Conservation (phyloP, 2,329 filamentous ascomycete genomes). For the Escovopsis weberi region DNA sequence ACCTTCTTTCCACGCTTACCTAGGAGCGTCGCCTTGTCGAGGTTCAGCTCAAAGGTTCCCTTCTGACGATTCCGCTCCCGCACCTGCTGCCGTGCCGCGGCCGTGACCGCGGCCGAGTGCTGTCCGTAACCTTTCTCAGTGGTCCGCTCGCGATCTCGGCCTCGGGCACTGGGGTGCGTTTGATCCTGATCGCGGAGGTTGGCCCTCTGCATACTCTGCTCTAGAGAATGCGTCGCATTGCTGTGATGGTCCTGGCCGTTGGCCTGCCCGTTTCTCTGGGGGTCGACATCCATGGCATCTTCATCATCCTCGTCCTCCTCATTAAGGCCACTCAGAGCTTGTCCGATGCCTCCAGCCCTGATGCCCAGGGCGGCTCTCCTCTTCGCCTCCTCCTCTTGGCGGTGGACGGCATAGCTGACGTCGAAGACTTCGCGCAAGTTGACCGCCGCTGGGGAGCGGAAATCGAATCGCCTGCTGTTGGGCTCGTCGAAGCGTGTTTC, state of each 20-base stretch:
- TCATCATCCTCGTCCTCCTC: slow-evolving; percentile 49
- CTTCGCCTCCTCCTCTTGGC: slow-evolving; percentile 92
- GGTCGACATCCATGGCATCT: slow-evolving; percentile 49
- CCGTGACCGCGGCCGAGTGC: slow-evolving; percentile 71
- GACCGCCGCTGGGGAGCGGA: slow-evolving; percentile 86
- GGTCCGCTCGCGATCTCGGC: slow-evolving; percentile 20
- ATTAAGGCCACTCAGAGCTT: slow-evolving; percentile 47
- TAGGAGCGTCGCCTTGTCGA: slow-evolving; percentile 81
- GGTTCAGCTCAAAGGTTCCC: slow-evolving; percentile 79
- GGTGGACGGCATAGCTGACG: slow-evolving; percentile 92
- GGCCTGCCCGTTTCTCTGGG: slow-evolving; percentile 31
- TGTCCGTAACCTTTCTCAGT: slow-evolving; percentile 65
- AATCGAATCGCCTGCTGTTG: slow-evolving; percentile 66
- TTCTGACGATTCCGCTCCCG: slow-evolving; percentile 51
- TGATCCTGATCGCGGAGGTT: slow-evolving; percentile 45
- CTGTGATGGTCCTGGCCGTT: slow-evolving; percentile 13
- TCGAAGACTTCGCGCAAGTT: slow-evolving; percentile 96
- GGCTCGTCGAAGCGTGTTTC: slow-evolving; percentile 36
- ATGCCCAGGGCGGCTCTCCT: slow-evolving; percentile 68
- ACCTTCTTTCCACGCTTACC: slow-evolving; percentile 51
- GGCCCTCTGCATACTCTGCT: slow-evolving; percentile 76
- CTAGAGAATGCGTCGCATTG: slow-evolving; percentile 49
- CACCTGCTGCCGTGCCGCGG: slow-evolving; percentile 71
- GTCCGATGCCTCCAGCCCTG: slow-evolving; percentile 52
- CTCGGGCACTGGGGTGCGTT: slow-evolving; percentile 9